Conservation (phyloP, 2,329 filamentous ascomycete genomes). For the Coniochaeta prunicola region DNA sequence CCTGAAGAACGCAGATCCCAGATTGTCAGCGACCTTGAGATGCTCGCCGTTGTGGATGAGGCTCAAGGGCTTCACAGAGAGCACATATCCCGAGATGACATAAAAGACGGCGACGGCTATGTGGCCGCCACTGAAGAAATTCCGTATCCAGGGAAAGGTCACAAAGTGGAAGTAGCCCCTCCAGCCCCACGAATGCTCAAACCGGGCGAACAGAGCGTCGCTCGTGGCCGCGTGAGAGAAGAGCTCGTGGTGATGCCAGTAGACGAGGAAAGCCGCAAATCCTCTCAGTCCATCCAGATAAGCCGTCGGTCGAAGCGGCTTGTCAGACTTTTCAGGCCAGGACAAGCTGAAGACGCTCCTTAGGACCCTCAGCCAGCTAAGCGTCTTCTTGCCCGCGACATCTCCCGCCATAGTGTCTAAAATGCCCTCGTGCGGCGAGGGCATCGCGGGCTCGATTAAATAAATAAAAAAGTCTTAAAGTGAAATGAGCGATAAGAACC, state of each 20-base stretch:
- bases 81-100: slow-evolving; percentile 41
- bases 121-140: slow-evolving; percentile 55
- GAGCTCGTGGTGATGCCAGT: slow-evolving; percentile 52
- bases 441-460: slow-evolving; percentile 6
- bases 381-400: slow-evolving; percentile 6
- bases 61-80: slow-evolving; percentile 40
- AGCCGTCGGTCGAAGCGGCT: slow-evolving; percentile 41
- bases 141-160: slow-evolving; percentile 49
- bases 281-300: slow-evolving; percentile 60
- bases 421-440: slow-evolving; percentile 10
- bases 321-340: not conserved
- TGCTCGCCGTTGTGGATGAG: slow-evolving; percentile 35
- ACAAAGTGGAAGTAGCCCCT: slow-evolving; percentile 39
- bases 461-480: not conserved
- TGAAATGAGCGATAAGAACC: not conserved
- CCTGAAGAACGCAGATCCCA: slow-evolving; percentile 39
- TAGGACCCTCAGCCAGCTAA: slow-evolving; percentile 14
- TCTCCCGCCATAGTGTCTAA: slow-evolving; percentile 6
- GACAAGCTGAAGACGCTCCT: slow-evolving; percentile 4
- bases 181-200: slow-evolving; percentile 49
- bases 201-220: slow-evolving; percentile 18
- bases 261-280: slow-evolving; percentile 60
- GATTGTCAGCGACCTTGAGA: slow-evolving; percentile 28
- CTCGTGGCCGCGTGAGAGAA: slow-evolving; percentile 41
- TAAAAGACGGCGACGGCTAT: slow-evolving; percentile 50